phyloP scores from a whole-genome alignment of 176 grass and related monocot species.

The Carex cristatella region DNA sequence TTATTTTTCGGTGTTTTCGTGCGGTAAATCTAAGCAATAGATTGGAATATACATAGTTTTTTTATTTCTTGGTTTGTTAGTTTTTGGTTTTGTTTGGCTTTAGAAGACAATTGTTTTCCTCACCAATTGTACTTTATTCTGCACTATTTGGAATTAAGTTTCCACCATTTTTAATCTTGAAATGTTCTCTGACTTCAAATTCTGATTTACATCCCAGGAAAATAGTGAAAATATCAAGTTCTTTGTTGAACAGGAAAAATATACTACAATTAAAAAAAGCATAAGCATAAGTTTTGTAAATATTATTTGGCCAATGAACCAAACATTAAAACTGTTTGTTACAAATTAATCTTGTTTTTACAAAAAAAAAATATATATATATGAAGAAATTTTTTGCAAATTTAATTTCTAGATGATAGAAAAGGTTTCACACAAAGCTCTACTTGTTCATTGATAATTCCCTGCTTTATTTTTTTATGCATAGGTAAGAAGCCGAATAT shows the following conservation, averaged over 20 bases:
- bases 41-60: background rate
- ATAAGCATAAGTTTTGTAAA: too few relatives aligned
- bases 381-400: too few relatives aligned
- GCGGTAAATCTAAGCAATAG: background rate
- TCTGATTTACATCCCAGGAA: background rate
- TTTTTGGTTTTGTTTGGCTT: background rate
- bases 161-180: background rate
- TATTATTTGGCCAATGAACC: too few relatives aligned
- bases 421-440: background rate
- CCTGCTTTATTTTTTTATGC: background rate
- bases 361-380: too few relatives aligned
- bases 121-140: constrained; percentile 12
- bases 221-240: background rate
- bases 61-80: background rate
- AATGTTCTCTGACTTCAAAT: background rate
- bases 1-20: constrained; percentile 21
- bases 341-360: too few relatives aligned
- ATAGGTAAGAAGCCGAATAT: background rate
- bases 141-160: background rate
- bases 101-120: background rate
- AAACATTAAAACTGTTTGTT: too few relatives aligned
- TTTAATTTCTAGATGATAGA: background rate
- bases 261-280: too few relatives aligned
- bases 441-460: background rate
- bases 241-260: background rate